Evolutionary conservation across 495 filamentous ascomycete species (phyloP), one percentile per base, ranked within the genome.

Genomic region (Podospora conica): DNA sequence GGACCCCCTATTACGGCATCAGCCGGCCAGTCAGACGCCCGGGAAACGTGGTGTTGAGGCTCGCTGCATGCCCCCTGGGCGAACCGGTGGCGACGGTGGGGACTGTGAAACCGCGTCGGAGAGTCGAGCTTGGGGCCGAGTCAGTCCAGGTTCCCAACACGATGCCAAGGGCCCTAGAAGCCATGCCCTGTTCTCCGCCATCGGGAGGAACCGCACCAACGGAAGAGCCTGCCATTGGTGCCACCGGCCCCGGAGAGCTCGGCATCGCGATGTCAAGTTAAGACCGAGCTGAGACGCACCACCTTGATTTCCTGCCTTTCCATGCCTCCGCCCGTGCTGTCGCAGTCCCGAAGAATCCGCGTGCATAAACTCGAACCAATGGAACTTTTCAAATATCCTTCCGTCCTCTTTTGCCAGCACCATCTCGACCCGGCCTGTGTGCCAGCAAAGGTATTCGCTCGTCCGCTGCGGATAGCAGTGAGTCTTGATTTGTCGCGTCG

Each of bases 181-280:
- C 40, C 60, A 7, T 25, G 6, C 15, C 21, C 53, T 54, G 11
- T 2, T 18, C 21, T 63, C 61, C 61, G 61, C 10, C 53, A 63
- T 63, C 61, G 61, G 61, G 61, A 9, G 24, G 15, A 10, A 9
- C 9, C 18, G 23, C 10, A 22, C 8, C 8, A 2, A 1, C 12
- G 33, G 29, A 23, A 61, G 8, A 61, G 53, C 15, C 23, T 23
- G 9, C 23, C 28, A 53, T 61, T 61, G 59, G 59, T 22, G 12
- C 27, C 15, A 12, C 9, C 29, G 23, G 40, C 40, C n/a, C 40
- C 40, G 40, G 40, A 48, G 40, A 48, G 29, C 59, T 61, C 59
- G 59, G 59, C 59, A 33, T 63, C 61, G 61, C 61, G 61, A 53
- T 29, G 53, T 54, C 61, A 29, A 54, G 61, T 55, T 55, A 63